Conservation (phyloP, 805 yeast genomes). For the Isabelozyma rhagii region DNA sequence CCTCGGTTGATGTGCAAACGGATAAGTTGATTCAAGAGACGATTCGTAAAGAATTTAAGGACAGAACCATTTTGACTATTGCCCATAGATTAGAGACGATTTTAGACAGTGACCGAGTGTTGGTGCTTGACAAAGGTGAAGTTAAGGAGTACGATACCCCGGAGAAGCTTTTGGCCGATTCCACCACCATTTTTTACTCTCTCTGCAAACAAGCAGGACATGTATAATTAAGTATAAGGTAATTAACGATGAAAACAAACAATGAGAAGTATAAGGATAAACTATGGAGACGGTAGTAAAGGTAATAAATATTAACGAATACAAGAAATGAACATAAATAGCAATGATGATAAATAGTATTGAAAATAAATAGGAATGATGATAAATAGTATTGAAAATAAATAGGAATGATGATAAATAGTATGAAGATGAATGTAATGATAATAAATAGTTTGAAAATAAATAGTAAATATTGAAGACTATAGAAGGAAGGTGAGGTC, state of each 20-base stretch:
- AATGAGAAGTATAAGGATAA: constrained; percentile 6
- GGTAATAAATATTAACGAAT: constrained; percentile 3
- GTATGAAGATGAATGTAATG: too few relatives aligned
- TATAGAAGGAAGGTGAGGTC: constrained; percentile 15
- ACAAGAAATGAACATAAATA: too few relatives aligned
- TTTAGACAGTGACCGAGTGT: constrained; percentile 23
- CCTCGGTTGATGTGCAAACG: constrained; percentile 26
- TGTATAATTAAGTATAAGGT: neutral
- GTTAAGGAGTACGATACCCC: constrained; percentile 25
- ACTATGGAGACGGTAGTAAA: constrained; percentile 6
- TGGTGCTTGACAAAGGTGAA: constrained; percentile 20
- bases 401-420: too few relatives aligned
- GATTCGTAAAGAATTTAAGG: constrained; percentile 19
- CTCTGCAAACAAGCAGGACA: constrained; percentile 29
- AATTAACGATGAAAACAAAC: constrained; percentile 1
- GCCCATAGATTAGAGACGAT: constrained; percentile 27
- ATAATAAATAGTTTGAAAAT: too few relatives aligned
- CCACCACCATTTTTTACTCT: constrained; percentile 19
- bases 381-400: too few relatives aligned
- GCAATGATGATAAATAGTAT: too few relatives aligned
- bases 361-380: too few relatives aligned
- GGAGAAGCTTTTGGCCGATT: constrained; percentile 17
- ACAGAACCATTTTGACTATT: constrained; percentile 24
- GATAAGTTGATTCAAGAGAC: constrained; percentile 25
- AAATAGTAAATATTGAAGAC: neutral